phyloP scores from a whole-genome alignment of 768 basidiomycete genomes.

The Serendipita sp. region DNA sequence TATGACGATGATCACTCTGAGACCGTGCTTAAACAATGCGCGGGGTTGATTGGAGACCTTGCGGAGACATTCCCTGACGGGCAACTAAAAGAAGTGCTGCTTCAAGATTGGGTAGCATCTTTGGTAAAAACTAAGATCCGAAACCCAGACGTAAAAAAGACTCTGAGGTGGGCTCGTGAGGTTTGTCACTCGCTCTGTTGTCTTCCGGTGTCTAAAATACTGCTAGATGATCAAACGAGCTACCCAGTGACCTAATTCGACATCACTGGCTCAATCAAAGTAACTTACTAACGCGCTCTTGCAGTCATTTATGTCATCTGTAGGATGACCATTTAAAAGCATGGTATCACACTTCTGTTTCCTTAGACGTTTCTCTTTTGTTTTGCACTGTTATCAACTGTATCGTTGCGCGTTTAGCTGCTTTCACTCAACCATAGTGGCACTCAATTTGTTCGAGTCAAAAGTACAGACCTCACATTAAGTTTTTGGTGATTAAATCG shows the following conservation, averaged over 20 bases:
- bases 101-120: constrained; percentile 61
- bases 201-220: not conserved
- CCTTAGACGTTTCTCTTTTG: not conserved
- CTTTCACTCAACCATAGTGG: not conserved
- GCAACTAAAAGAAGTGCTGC: constrained; percentile 61
- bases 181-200: constrained; percentile 23
- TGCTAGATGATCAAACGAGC: not conserved
- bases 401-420: not conserved
- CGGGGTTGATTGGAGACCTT: constrained; percentile 85
- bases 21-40: constrained; percentile 49
- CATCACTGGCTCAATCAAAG: not conserved
- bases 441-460: too few relatives aligned
- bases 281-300: not conserved
- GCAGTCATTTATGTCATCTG: not conserved
- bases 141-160: constrained; percentile 66
- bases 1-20: constrained; percentile 76
- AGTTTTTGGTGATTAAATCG: too few relatives aligned
- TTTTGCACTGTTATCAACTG: constrained; percentile 3
- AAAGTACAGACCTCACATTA: too few relatives aligned
- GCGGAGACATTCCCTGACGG: constrained; percentile 75
- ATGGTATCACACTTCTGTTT: not conserved
- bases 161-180: constrained; percentile 86
- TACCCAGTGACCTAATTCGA: not conserved
- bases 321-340: not conserved
- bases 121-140: constrained; percentile 61